Conservation (phyloP, 2,329 filamentous ascomycete species). For the Trichoderma guizhouense region DNA sequence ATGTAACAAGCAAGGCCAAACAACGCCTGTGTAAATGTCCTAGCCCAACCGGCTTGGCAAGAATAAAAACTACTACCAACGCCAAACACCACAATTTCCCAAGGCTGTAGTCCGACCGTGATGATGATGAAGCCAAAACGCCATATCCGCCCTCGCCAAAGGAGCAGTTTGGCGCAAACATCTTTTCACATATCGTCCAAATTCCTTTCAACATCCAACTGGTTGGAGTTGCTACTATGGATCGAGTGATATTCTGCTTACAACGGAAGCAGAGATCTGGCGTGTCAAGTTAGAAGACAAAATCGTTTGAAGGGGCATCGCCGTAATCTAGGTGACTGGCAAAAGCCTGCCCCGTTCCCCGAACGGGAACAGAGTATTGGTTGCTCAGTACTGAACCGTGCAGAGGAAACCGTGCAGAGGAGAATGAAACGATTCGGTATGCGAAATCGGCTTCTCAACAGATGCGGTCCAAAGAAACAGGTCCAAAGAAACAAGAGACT, state of each 20-base stretch:
- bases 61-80: neutral
- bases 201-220: constrained; percentile 1
- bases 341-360: neutral
- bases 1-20: neutral
- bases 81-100: neutral
- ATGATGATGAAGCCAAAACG: neutral
- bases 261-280: constrained; percentile 10
- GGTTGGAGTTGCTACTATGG: neutral
- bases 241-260: constrained; percentile 5
- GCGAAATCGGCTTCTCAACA: neutral
- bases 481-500: neutral
- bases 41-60: neutral
- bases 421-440: neutral
- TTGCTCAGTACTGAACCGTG: neutral
- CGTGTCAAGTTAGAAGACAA: constrained; percentile 11
- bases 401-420: neutral
- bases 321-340: neutral
- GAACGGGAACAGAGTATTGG: neutral
- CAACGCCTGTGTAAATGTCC: neutral
- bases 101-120: neutral
- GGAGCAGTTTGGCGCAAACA: neutral
- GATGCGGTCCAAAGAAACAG: neutral
- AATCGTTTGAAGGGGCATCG: neutral
- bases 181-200: neutral
- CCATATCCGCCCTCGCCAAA: neutral